Conservation (phyloP, 768 basidiomycete genomes). For the Calocybe indica region DNA sequence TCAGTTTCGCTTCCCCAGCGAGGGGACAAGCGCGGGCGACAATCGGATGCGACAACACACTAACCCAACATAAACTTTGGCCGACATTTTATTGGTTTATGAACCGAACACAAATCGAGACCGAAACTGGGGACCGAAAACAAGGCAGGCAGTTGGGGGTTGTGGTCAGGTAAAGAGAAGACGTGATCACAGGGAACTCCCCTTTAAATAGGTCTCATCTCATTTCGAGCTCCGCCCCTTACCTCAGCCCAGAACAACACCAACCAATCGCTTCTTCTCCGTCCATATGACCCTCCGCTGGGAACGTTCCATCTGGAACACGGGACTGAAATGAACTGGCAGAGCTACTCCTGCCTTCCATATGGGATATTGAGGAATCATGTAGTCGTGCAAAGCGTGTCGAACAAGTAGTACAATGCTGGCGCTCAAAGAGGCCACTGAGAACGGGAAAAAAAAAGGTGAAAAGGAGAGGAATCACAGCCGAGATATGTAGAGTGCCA, state of each 20-base stretch:
- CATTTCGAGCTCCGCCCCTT: constrained; percentile 44
- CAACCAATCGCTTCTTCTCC: too few relatives aligned
- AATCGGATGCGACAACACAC: constrained; percentile 52
- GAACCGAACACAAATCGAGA: constrained; percentile 54
- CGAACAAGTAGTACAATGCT: constrained; percentile 1
- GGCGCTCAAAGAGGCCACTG: constrained; percentile 1
- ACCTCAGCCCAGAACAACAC: background rate
- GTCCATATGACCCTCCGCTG: too few relatives aligned
- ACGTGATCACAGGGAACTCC: background rate
- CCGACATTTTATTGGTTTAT: constrained; percentile 60
- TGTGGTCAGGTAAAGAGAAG: constrained; percentile 17
- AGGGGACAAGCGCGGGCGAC: constrained; percentile 41
- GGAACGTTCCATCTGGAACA: too few relatives aligned
- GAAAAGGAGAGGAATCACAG: constrained; percentile 3
- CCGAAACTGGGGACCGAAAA: constrained; percentile 44
- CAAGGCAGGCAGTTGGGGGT: constrained; percentile 26
- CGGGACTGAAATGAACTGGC: too few relatives aligned
- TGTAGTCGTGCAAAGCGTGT: background rate
- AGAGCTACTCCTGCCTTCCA: too few relatives aligned
- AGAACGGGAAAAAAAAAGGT: background rate
- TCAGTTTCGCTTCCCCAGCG: constrained; percentile 50
- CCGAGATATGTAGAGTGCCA: constrained; percentile 7
- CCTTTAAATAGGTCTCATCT: constrained; percentile 34
- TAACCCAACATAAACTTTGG: constrained; percentile 94
- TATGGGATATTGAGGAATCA: too few relatives aligned